These are phyloP conservation scores for Sugiyamaella castrensis DNA, from an alignment of 1,139 yeast genomes.

Conservation along the genomic window DNA sequence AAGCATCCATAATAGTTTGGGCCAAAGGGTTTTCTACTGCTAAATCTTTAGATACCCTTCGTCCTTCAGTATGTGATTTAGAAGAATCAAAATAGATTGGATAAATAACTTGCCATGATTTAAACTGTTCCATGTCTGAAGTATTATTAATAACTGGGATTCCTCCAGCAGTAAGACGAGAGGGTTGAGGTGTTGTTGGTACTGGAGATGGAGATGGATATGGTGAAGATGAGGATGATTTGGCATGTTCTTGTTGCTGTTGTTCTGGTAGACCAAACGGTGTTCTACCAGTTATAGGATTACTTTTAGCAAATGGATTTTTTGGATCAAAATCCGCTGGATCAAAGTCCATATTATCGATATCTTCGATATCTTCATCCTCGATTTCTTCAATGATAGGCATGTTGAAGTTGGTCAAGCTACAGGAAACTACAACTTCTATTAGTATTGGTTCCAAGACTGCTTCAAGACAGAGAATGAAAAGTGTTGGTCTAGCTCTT, in stretches of 20 bases:
- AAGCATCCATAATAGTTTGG: constrained; percentile 64
- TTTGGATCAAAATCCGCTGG: constrained; percentile 83
- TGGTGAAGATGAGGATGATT: constrained; percentile 2
- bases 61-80: constrained; percentile 75
- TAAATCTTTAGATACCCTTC: constrained; percentile 62
- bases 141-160: constrained; percentile 15
- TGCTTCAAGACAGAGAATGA: no score
- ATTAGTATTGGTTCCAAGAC: no score
- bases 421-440: no score
- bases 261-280: constrained; percentile 19
- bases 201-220: constrained; percentile 4
- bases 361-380: constrained; percentile 62
- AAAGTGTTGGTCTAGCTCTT: no score
- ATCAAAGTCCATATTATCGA: constrained; percentile 91
- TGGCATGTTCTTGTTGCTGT: constrained; percentile 7
- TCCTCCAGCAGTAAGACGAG: constrained; percentile 14
- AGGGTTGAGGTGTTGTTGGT: constrained; percentile 9
- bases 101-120: constrained; percentile 68
- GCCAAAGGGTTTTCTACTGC: constrained; percentile 91
- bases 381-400: constrained; percentile 81
- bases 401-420: constrained; percentile 43
- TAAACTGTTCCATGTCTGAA: constrained; percentile 59
- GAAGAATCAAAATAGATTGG: constrained; percentile 89
- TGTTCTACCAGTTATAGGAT: constrained; percentile 20
- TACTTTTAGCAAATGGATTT: constrained; percentile 36